Conservation (phyloP, 306 rosid genomes). For the Dalbergia cochinchinensis region DNA sequence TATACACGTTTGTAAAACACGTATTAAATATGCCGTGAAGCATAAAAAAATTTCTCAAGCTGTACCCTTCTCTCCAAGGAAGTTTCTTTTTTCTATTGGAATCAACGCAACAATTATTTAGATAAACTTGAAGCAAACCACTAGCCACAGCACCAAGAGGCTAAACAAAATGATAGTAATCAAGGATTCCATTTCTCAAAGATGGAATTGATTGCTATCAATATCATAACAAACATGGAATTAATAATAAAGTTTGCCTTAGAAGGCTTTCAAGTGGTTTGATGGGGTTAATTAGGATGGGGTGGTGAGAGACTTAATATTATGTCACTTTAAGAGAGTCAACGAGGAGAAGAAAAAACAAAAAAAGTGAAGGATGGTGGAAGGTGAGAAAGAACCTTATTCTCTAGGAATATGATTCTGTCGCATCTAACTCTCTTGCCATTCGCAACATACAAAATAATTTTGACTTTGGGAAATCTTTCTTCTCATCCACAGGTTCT, state of each 20-base stretch:
- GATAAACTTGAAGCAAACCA: constrained; percentile 25
- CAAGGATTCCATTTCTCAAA: constrained; percentile 41
- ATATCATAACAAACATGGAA: constrained; percentile 46
- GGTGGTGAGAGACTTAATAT: constrained; percentile 24
- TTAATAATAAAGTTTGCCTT: constrained; percentile 48
- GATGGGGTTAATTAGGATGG: neutral
- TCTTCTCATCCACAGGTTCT: constrained; percentile 56
- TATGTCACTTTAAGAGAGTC: constrained; percentile 59
- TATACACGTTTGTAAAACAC: no score
- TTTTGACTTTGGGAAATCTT: constrained; percentile 55
- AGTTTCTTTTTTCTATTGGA: neutral
- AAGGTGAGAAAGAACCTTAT: constrained; percentile 59
- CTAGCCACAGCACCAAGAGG: constrained; percentile 13
- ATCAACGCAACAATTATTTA: constrained; percentile 5
- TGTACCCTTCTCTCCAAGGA: constrained; percentile 3
- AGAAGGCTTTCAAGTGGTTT: constrained; percentile 42
- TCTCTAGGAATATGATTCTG: constrained; percentile 65
- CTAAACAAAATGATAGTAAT: constrained; percentile 25
- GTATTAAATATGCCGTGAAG: no score
- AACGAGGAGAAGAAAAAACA: constrained; percentile 45
- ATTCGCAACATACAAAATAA: constrained; percentile 58
- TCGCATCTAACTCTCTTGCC: constrained; percentile 56
- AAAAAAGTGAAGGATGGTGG: constrained; percentile 58
- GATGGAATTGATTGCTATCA: constrained; percentile 40
- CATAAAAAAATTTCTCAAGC: neutral